Percentiles rank a stretch among this genome's conserved stretches.
phyloP scores from a whole-genome alignment of 1,139 yeast species.

The Suhomyces chickasaworum region DNA sequence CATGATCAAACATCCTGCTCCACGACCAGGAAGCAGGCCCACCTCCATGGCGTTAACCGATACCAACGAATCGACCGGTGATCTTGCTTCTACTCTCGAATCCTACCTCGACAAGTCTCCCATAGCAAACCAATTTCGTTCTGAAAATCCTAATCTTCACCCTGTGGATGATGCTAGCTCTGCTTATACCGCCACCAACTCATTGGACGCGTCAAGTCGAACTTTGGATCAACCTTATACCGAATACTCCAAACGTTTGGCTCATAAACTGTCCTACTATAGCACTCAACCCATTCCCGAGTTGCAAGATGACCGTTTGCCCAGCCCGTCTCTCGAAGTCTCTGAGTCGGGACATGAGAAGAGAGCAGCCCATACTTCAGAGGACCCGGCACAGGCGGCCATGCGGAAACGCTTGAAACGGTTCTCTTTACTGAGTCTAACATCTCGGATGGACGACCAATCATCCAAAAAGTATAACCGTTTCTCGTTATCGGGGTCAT shows the following conservation, averaged over 20 bases:
- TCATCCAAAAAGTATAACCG: slow-evolving; percentile 10
- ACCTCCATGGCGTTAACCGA: slow-evolving; percentile 2
- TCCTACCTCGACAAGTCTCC: slow-evolving; percentile 29
- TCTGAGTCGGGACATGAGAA: slow-evolving; percentile 4
- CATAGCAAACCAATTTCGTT: slow-evolving; percentile 25
- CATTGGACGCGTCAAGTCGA: slow-evolving; percentile 7
- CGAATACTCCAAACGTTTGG: slow-evolving; percentile 1
- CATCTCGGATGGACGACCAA: background rate
- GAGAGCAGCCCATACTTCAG: background rate
- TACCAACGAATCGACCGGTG: slow-evolving; percentile 7
- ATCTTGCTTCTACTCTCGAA: slow-evolving; percentile 18
- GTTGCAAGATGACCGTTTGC: slow-evolving; percentile 16
- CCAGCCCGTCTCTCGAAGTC: slow-evolving; percentile 20
- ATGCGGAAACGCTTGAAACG: slow-evolving; percentile 15
- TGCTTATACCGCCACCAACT: background rate
- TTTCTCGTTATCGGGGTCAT: slow-evolving; percentile 14
- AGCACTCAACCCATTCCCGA: slow-evolving; percentile 17
- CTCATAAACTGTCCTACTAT: slow-evolving; percentile 19
- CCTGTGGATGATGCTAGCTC: slow-evolving; percentile 17
- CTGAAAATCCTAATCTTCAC: slow-evolving; percentile 32
- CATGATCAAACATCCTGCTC: slow-evolving; percentile 12
- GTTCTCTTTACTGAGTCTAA: slow-evolving; percentile 15
- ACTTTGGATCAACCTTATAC: slow-evolving; percentile 16
- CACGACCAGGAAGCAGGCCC: slow-evolving; percentile 6
- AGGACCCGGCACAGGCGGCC: slow-evolving; percentile 3